phyloP scores from a whole-genome alignment of 225 moss, liverwort and hornwort genomes.

The Sphagnum tenellum region DNA sequence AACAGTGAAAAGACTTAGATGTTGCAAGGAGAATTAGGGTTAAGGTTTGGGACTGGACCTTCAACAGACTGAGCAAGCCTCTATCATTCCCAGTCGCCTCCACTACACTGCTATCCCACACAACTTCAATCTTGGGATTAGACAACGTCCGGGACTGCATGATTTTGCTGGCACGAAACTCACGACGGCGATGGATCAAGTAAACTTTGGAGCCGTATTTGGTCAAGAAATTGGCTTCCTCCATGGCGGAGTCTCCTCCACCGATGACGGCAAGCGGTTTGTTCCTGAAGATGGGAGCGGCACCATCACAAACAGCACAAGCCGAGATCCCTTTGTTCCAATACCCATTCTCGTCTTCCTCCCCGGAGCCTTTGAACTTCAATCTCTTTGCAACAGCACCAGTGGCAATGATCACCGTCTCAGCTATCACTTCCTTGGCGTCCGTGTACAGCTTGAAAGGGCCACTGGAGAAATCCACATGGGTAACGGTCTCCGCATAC shows the following conservation, averaged over 20 bases:
- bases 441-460: slow-evolving; percentile 72
- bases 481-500: slow-evolving; percentile 71
- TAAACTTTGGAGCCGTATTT: slow-evolving; percentile 83
- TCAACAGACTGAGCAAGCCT: slow-evolving; percentile 46
- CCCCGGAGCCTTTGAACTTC: slow-evolving; percentile 66
- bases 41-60: slow-evolving; percentile 1
- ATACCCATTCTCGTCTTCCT: slow-evolving; percentile 40
- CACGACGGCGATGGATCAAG: slow-evolving; percentile 70
- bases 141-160: slow-evolving; percentile 73
- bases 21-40: too few species aligned
- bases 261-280: slow-evolving; percentile 88
- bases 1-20: too few species aligned
- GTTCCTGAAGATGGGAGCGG: slow-evolving; percentile 87
- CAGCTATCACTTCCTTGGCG: slow-evolving; percentile 57
- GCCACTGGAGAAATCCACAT: slow-evolving; percentile 56
- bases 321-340: slow-evolving; percentile 96
- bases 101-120: slow-evolving; percentile 71
- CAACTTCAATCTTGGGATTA: slow-evolving; percentile 74
- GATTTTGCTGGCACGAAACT: slow-evolving; percentile 91
- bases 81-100: slow-evolving; percentile 73
- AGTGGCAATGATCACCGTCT: slow-evolving; percentile 79
- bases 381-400: slow-evolving; percentile 90
- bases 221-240: slow-evolving; percentile 88
- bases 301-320: slow-evolving; percentile 93
- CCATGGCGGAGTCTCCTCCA: slow-evolving; percentile 98